Percentiles rank a stretch among this genome's conserved stretches.
These are phyloP conservation scores for Yarrowia hollandica DNA, from an alignment of 805 yeast species.

Conservation along the genomic window DNA sequence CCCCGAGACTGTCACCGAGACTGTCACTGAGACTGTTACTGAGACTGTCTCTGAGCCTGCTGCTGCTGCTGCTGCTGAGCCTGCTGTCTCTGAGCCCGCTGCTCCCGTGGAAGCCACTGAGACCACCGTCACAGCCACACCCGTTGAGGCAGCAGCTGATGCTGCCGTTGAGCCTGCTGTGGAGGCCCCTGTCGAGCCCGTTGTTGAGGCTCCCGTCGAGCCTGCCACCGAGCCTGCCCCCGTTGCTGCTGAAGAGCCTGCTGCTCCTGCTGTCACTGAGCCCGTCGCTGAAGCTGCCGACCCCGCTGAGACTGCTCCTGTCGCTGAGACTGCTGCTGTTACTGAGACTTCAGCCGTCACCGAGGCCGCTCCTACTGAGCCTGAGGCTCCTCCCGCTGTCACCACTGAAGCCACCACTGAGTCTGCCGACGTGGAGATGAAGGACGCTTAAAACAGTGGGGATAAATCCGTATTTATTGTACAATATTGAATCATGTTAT, in stretches of 20 bases:
- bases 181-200: neutral
- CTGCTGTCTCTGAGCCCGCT: neutral
- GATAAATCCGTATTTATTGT: constrained; percentile 27
- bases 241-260: constrained; percentile 9
- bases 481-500: constrained; percentile 22
- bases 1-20: neutral
- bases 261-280: neutral
- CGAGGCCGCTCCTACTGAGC: neutral
- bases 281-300: neutral
- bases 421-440: constrained; percentile 31
- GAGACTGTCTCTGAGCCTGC: neutral
- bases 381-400: constrained; percentile 21
- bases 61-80: neutral
- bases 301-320: neutral
- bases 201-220: neutral
- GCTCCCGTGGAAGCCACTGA: neutral
- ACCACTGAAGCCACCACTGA: constrained; percentile 5
- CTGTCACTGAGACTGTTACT: neutral
- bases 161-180: neutral
- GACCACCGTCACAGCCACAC: too few relatives aligned
- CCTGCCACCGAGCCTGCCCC: neutral
- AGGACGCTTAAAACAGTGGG: constrained; percentile 28
- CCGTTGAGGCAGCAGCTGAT: too few relatives aligned
- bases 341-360: neutral
- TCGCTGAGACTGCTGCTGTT: neutral